Percentiles rank a stretch among this genome's conserved stretches.
Evolutionary conservation across 306 rosid species (phyloP).

Genomic region (Quercus dentata): DNA sequence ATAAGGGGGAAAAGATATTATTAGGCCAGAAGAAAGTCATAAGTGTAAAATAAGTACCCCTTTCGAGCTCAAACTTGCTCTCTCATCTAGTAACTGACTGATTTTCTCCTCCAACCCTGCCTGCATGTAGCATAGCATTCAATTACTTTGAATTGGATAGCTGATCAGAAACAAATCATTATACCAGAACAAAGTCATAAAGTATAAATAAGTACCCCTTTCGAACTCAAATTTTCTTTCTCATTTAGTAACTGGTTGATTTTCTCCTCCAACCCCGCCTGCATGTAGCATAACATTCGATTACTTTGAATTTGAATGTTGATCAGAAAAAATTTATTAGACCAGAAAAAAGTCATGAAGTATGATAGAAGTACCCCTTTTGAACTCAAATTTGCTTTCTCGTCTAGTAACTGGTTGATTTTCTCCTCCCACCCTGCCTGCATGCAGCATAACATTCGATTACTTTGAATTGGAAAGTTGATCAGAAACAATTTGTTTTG

Average conservation of each 20-base stretch:
- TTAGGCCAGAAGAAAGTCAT: conserved; percentile 5
- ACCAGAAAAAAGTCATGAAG: conserved; percentile 10
- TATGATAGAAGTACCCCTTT: conserved; percentile 33
- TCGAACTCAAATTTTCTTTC: conserved; percentile 31
- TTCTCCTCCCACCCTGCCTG: conserved; percentile 52
- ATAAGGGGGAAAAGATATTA: not conserved
- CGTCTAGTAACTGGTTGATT: conserved; percentile 40
- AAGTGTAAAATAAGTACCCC: conserved; percentile 31
- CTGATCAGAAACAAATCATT: not conserved
- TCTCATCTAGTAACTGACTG: conserved; percentile 44
- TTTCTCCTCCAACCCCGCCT: conserved; percentile 50
- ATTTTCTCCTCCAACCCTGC: conserved; percentile 43
- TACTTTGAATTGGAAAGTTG: not conserved
- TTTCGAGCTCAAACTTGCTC: conserved; percentile 31
- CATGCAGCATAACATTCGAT: conserved; percentile 21
- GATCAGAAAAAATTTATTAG: not conserved
- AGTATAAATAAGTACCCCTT: conserved; percentile 32
- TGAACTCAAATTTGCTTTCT: conserved; percentile 33
- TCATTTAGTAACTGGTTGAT: conserved; percentile 41
- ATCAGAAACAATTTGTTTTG: not conserved
- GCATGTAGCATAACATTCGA: conserved; percentile 25
- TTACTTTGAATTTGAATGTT: not conserved
- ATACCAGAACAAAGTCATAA: conserved; percentile 3
- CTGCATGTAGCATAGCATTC: conserved; percentile 37
- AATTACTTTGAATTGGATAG: conserved; percentile 5